Conservation (phyloP, 306 rosid genomes). For the Ziziphus jujuba region DNA sequence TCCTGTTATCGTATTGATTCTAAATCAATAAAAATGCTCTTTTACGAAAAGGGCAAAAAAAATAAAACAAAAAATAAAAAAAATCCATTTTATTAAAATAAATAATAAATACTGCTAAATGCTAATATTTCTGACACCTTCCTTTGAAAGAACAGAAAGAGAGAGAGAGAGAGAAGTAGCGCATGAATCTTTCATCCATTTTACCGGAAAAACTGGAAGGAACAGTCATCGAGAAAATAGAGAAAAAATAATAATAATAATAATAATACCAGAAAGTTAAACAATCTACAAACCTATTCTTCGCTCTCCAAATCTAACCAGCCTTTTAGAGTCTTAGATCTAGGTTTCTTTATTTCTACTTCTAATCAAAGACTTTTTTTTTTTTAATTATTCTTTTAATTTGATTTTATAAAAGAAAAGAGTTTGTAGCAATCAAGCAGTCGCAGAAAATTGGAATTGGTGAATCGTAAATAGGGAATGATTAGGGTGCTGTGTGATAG, state of each 20-base stretch:
- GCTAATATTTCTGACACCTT: too few relatives aligned
- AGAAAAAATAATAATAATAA: neutral
- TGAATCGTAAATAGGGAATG: slow-evolving; percentile 18
- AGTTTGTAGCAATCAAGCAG: too few relatives aligned
- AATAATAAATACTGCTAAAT: too few relatives aligned
- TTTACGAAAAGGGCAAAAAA: too few relatives aligned
- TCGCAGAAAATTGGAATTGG: neutral
- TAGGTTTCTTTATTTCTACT: neutral
- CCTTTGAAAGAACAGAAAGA: neutral
- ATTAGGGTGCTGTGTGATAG: slow-evolving; percentile 21
- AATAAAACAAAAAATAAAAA: too few relatives aligned
- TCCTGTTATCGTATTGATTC: too few relatives aligned
- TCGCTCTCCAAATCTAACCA: neutral
- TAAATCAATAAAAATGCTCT: too few relatives aligned
- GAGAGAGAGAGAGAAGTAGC: slow-evolving; percentile 1
- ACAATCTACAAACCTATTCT: neutral
- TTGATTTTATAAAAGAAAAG: too few relatives aligned
- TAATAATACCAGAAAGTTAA: too few relatives aligned
- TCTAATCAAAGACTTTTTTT: neutral
- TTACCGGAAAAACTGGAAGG: slow-evolving; percentile 38
- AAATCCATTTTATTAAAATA: too few relatives aligned
- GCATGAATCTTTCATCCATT: slow-evolving; percentile 16
- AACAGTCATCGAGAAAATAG: slow-evolving; percentile 22
- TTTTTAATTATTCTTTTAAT: too few relatives aligned
- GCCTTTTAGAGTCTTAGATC: neutral